Base-by-base conservation (phyloP, 495 filamentous ascomycete genomes). In the Penicillium diatomitis region DNA sequence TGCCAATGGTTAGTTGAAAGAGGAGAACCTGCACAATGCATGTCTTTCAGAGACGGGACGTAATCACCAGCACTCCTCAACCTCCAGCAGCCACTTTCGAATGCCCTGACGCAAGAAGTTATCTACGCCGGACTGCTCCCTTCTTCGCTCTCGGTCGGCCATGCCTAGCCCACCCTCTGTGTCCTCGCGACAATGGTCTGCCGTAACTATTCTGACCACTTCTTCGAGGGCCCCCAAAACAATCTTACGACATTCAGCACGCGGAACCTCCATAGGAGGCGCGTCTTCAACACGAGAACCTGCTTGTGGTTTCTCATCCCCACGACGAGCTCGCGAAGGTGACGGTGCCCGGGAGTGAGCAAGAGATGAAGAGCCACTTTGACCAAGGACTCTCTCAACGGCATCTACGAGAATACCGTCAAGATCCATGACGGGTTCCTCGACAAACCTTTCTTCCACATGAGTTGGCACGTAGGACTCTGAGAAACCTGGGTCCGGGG, bases 321-420 rank as follows among this genome's bases (percentile, higher is more conserved):
- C 62, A 37, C 51, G 58, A 12, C 64, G 67, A 38, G 56, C 56
- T 40, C 67, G 72, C 41, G 61, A 66, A 37, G 70, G 75, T 41
- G 71, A 75, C 28, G 67, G 70, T 27, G 68, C 64, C 8, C 72
- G 64, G 0, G 72, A 70, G 38, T 71, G 71, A 20, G 61, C 60
- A 32, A 71, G 48, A 0, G 73, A 76, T 0, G 74, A 72, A 38
- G 73, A 67, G 27, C 73, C 74, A 42, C 77, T 77, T 41, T 74
- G 75, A 3, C 78, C 75, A 30, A 91, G 77, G 39, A 91, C 81
- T 32, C 78, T 78, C 58, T 92, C 88, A 5, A 92, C 76, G 3
- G 86, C 87, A 48, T 90, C 85, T 27, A 86, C 77, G 0, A 95
- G 74, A 4, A 75, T 80, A 36, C 81, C 80, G 57, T 92, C 88